phyloP scores from a whole-genome alignment of 2,329 filamentous ascomycete species.

The Trichoderma brevicompactum region DNA sequence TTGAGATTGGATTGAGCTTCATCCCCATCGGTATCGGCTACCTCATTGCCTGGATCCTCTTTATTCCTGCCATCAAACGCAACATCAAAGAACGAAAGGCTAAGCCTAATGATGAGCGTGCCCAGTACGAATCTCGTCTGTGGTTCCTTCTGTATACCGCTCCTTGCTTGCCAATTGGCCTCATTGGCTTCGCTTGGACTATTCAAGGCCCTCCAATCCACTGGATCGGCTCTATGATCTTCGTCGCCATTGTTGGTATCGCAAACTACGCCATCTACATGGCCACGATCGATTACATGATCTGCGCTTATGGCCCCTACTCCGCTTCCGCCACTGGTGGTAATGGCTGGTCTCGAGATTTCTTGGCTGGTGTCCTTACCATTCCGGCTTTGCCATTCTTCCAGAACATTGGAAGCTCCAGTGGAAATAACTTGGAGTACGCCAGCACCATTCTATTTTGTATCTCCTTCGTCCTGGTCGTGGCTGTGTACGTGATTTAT shows the following conservation, averaged over 20 bases:
- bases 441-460: slow-evolving; percentile 67
- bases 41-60: slow-evolving; percentile 62
- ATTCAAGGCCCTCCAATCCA: slow-evolving; percentile 65
- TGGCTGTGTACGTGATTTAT: slow-evolving; percentile 69
- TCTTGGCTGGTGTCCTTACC: slow-evolving; percentile 72
- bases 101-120: slow-evolving; percentile 58
- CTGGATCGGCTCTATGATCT: slow-evolving; percentile 72
- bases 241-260: slow-evolving; percentile 68
- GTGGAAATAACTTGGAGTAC: slow-evolving; percentile 59
- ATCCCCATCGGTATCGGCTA: slow-evolving; percentile 71
- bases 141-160: slow-evolving; percentile 67
- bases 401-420: slow-evolving; percentile 54
- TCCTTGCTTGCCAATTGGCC: slow-evolving; percentile 65
- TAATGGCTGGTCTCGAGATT: slow-evolving; percentile 74
- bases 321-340: slow-evolving; percentile 76
- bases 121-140: slow-evolving; percentile 71
- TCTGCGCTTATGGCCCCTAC: slow-evolving; percentile 73
- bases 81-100: slow-evolving; percentile 56
- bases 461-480: slow-evolving; percentile 64
- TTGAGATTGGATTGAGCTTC: slow-evolving; percentile 64
- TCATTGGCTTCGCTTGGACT: slow-evolving; percentile 73
- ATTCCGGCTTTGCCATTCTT: slow-evolving; percentile 70
- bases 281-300: slow-evolving; percentile 79
- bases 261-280: slow-evolving; percentile 77
- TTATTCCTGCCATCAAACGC: slow-evolving; percentile 60